Conservation (phyloP, 228 moss, liverwort and hornwort species). For the Sphagnum fallax region DNA sequence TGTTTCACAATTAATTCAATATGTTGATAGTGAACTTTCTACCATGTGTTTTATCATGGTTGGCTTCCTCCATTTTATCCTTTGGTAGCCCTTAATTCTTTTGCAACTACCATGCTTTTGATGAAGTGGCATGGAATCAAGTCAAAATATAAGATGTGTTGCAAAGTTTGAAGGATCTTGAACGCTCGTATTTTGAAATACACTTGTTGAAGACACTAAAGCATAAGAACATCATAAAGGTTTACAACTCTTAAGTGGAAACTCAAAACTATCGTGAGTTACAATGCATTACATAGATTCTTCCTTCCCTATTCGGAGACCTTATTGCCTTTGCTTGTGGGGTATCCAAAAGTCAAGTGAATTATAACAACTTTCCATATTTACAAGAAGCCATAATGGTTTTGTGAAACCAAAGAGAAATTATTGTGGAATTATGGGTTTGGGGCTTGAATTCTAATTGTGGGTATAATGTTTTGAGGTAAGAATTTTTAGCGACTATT, state of each 20-base stretch:
- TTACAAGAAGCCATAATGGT: too few relatives aligned
- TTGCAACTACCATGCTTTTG: conserved; percentile 53
- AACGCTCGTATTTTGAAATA: conserved; percentile 63
- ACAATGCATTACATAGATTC: too few relatives aligned
- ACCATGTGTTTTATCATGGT: neutral
- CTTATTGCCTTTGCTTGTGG: too few relatives aligned
- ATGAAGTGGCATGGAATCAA: conserved; percentile 83
- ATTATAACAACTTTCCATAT: too few relatives aligned
- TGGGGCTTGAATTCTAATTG: too few relatives aligned
- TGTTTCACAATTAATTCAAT: neutral
- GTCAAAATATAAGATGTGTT: conserved; percentile 64
- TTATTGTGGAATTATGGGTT: too few relatives aligned
- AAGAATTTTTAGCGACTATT: too few relatives aligned
- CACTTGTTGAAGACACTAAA: conserved; percentile 59
- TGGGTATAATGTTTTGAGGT: too few relatives aligned
- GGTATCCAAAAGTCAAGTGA: too few relatives aligned
- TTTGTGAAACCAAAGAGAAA: too few relatives aligned
- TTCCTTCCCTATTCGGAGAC: too few relatives aligned
- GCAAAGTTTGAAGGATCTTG: conserved; percentile 51
- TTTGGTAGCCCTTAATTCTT: conserved; percentile 8
- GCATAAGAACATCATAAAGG: conserved; percentile 70
- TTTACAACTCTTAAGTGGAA: conserved; percentile 74
- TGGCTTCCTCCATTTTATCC: neutral
- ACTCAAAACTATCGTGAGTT: conserved; percentile 11
- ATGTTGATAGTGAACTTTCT: neutral